Base-by-base conservation (phyloP, 768 basidiomycete species). In the Tylopilus vinaceipallidus region DNA sequence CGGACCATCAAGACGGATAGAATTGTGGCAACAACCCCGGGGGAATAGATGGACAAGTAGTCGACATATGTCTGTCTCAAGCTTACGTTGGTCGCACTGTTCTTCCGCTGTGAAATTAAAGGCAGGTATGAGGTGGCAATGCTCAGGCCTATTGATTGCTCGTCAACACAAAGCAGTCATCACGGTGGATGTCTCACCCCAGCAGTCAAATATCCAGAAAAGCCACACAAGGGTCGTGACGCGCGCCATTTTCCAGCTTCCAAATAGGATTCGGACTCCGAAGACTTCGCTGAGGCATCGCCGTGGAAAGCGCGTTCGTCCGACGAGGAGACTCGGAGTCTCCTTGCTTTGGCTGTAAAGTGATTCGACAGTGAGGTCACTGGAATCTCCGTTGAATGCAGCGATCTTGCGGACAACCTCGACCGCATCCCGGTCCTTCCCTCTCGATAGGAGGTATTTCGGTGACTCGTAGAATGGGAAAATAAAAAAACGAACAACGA, bases 391-490 rank as follows among this genome's bases (percentile, higher is more conserved):
- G 16, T 60, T 60, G 32, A 53, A 59, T 6, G 41, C 44, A 7
- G 57, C 57, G 3, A 59, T 38, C 20, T 51, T 60, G 6, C 16
- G 54, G 19, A 60, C 22, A 6, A 59, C 44, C 13, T 56, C 59
- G 2, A 60, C 57, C 4, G 57, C 59, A 12, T 7, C 47, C 5
- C 7, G 16, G 22, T 53, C 59, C 1, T 56, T 47, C 11, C 58
- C 58, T 26, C 48, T 59, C 12, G 48, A 19, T 12, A 56, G 7
- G 6, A 59, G 57, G 33, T 50, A 59, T 27, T 27, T 47, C 1
- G 58, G 58, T 6, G 53, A 50, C 43, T 59, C 53, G 10, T 59
- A 20, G 24, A 59, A 53, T 0, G 57, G 50, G 19, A 59, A 59
- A 2, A 59, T 19, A 26, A 59, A 59, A 22, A 48, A 55, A 6